phyloP scores from a whole-genome alignment of 495 filamentous ascomycete genomes.

The Aspergillus nidulans region DNA sequence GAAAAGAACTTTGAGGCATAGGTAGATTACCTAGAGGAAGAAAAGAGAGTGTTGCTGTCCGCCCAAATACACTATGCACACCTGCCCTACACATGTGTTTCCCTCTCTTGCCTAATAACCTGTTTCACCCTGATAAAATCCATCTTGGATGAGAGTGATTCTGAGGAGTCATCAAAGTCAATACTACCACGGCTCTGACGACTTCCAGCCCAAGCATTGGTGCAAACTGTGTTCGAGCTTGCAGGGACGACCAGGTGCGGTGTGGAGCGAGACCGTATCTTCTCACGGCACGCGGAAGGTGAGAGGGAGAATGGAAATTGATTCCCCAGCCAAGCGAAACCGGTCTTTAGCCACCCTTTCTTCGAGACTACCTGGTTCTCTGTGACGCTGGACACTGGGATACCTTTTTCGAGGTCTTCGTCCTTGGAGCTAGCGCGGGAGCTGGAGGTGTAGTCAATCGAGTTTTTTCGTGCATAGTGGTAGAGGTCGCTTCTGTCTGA shows the following conservation, averaged over 20 bases:
- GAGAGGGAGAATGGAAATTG: not conserved
- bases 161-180: conserved; percentile 12
- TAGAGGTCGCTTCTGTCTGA: conserved; percentile 8
- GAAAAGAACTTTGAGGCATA: too few relatives aligned
- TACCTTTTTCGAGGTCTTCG: conserved; percentile 26
- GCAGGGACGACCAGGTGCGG: conserved; percentile 20
- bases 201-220: conserved; percentile 36
- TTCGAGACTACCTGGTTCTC: not conserved
- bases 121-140: conserved; percentile 37
- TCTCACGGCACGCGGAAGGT: conserved; percentile 2
- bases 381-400: not conserved
- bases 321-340: conserved; percentile 13
- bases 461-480: conserved; percentile 1
- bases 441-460: conserved; percentile 1
- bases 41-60: not conserved
- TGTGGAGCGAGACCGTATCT: conserved; percentile 8
- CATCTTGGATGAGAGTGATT: not conserved
- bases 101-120: conserved; percentile 37
- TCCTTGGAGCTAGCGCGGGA: not conserved
- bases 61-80: not conserved
- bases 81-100: conserved; percentile 18
- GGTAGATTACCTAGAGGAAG: not conserved
- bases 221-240: conserved; percentile 23
- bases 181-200: conserved; percentile 24
- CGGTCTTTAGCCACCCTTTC: conserved; percentile 15